phyloP scores from a whole-genome alignment of 306 rosid species.

The Malus sieversii region DNA sequence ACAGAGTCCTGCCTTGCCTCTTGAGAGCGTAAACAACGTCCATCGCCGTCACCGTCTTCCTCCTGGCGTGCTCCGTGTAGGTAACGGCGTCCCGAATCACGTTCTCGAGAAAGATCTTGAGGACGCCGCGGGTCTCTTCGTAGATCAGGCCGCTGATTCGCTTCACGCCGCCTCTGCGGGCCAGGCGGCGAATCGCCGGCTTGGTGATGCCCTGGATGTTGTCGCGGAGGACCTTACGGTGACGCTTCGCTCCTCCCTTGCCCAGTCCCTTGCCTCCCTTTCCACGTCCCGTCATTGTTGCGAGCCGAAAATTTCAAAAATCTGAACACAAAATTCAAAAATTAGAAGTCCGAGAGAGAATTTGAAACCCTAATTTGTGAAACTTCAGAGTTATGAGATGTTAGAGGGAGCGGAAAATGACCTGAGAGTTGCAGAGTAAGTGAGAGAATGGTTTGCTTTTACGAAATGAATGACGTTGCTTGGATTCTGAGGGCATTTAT shows the following conservation, averaged over 20 bases:
- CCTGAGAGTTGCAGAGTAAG: neutral
- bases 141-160: conserved; percentile 40
- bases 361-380: neutral
- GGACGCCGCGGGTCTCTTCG: neutral
- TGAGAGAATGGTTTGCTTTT: neutral
- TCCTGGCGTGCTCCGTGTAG: neutral
- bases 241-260: conserved; percentile 75
- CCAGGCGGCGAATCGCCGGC: neutral
- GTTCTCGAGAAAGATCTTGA: conserved; percentile 28
- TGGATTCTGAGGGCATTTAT: conserved; percentile 1
- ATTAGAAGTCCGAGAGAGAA: neutral
- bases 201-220: conserved; percentile 19
- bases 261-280: conserved; percentile 73
- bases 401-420: too few relatives aligned
- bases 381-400: neutral
- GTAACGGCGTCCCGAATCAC: conserved; percentile 44
- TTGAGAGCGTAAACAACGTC: neutral
- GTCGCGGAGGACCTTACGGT: conserved; percentile 55
- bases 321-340: neutral
- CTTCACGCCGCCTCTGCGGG: neutral
- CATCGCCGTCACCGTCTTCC: neutral
- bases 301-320: neutral
- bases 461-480: neutral
- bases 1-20: neutral
- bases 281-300: conserved; percentile 59